These are phyloP conservation scores for Rhodotorula babjevae DNA, from an alignment of 768 basidiomycete species.

Conservation along the genomic window DNA sequence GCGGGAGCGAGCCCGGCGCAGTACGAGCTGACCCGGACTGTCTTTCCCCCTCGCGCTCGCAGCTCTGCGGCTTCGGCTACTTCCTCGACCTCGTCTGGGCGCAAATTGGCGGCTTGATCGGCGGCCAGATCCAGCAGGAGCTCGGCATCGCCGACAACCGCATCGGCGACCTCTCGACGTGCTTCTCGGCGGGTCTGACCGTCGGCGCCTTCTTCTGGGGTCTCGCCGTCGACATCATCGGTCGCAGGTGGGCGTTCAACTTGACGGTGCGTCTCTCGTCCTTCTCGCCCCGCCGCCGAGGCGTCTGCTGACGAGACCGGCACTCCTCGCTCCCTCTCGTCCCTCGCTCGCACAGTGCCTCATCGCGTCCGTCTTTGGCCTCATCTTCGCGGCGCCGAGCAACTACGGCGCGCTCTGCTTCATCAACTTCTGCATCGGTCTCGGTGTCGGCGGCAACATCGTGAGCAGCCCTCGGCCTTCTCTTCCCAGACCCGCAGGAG, in stretches of 20 bases:
- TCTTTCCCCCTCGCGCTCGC: background rate
- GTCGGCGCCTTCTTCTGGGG: constrained; percentile 47
- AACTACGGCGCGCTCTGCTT: constrained; percentile 49
- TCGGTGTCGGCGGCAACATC: constrained; percentile 50
- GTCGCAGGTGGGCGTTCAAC: constrained; percentile 47
- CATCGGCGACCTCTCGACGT: constrained; percentile 45
- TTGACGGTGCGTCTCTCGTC: constrained; percentile 14
- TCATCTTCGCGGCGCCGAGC: constrained; percentile 47
- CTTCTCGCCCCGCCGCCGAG: background rate
- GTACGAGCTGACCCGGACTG: too few relatives aligned
- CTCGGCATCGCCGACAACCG: constrained; percentile 42
- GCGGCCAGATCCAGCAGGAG: constrained; percentile 39
- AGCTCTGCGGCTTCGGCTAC: constrained; percentile 48
- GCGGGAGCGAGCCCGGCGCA: too few relatives aligned
- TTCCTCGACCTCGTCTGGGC: constrained; percentile 48
- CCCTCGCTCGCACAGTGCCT: constrained; percentile 35
- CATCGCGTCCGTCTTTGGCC: constrained; percentile 48
- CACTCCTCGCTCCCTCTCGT: too few relatives aligned
- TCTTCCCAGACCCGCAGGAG: too few relatives aligned
- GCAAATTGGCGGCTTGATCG: constrained; percentile 45
- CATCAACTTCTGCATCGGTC: constrained; percentile 40
- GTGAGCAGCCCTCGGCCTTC: too few relatives aligned
- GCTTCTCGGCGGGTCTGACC: constrained; percentile 45
- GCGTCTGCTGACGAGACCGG: background rate
- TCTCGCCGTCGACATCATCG: constrained; percentile 47